These are phyloP conservation scores for Oryza meridionalis DNA, from an alignment of 176 grass and related monocot genomes.

Conservation along the genomic window DNA sequence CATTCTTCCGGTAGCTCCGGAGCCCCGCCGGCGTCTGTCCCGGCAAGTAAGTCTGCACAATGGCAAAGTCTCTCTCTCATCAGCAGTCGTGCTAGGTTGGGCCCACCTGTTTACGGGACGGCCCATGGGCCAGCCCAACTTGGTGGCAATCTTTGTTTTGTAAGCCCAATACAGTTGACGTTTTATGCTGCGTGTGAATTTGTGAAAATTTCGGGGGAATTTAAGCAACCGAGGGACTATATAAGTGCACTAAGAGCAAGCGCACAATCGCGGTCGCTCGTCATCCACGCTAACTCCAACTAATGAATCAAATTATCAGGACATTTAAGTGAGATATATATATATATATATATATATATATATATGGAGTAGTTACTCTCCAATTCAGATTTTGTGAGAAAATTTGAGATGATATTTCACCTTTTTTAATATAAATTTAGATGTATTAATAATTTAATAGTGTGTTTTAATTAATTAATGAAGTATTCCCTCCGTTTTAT, in stretches of 20 bases:
- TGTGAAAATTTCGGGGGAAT: background rate
- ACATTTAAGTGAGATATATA: background rate
- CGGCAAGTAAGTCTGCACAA: slow-evolving; percentile 64
- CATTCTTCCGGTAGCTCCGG: slow-evolving; percentile 47
- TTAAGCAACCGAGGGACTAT: background rate
- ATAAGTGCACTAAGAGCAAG: background rate
- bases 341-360: no score
- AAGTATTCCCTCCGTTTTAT: background rate
- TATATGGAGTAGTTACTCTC: no score
- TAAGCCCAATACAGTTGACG: background rate
- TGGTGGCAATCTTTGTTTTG: no score
- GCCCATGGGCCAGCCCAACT: no score
- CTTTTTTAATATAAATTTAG: no score
- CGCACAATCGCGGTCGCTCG: no score
- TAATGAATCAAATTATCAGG: background rate
- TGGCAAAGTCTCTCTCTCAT: background rate
- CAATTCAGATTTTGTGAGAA: background rate
- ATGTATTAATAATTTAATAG: no score
- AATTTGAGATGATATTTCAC: no score
- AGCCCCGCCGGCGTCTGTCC: slow-evolving; percentile 68
- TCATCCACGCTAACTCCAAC: background rate
- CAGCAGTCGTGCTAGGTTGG: no score
- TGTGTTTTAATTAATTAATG: no score
- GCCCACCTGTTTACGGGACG: no score
- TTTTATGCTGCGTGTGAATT: background rate